Conservation (phyloP, 2,329 filamentous ascomycete species). For the Dendrostoma leiphaemia region DNA sequence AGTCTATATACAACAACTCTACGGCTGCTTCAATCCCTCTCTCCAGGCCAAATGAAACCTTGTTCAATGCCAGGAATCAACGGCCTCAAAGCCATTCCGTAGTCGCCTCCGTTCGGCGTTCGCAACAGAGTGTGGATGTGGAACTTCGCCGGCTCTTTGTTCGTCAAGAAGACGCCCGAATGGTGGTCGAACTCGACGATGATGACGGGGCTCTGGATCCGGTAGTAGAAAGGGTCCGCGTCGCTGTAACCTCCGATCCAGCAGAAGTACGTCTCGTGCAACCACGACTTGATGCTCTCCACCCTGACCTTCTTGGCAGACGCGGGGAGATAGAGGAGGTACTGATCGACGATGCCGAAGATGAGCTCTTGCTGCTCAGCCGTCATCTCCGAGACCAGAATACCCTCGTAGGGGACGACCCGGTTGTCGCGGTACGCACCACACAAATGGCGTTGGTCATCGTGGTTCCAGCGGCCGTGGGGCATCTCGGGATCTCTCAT, state of each 20-base stretch:
- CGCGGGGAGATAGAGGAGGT: slow-evolving; percentile 65
- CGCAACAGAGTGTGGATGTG: slow-evolving; percentile 75
- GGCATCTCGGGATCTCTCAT: slow-evolving; percentile 67
- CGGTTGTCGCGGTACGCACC: slow-evolving; percentile 79
- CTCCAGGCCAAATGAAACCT: slow-evolving; percentile 41
- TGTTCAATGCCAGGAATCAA: slow-evolving; percentile 35
- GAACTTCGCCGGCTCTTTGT: slow-evolving; percentile 71
- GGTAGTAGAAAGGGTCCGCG: slow-evolving; percentile 72
- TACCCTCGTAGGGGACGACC: slow-evolving; percentile 70
- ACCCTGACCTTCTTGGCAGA: slow-evolving; percentile 54
- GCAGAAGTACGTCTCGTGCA: slow-evolving; percentile 72
- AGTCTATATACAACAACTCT: too few species aligned
- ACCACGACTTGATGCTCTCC: slow-evolving; percentile 50
- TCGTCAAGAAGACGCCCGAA: slow-evolving; percentile 73
- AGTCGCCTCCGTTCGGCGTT: slow-evolving; percentile 74
- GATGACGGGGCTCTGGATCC: slow-evolving; percentile 73
- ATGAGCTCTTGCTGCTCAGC: slow-evolving; percentile 51
- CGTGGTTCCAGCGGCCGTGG: slow-evolving; percentile 71
- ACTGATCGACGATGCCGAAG: slow-evolving; percentile 60
- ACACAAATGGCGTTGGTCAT: slow-evolving; percentile 76
- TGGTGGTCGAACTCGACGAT: slow-evolving; percentile 79
- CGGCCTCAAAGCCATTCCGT: slow-evolving; percentile 55
- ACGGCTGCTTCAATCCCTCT: too few species aligned
- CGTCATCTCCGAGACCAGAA: slow-evolving; percentile 50
- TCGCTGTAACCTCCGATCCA: slow-evolving; percentile 73